phyloP scores from a whole-genome alignment of 805 yeast genomes.

The Suhomyces sp. region DNA sequence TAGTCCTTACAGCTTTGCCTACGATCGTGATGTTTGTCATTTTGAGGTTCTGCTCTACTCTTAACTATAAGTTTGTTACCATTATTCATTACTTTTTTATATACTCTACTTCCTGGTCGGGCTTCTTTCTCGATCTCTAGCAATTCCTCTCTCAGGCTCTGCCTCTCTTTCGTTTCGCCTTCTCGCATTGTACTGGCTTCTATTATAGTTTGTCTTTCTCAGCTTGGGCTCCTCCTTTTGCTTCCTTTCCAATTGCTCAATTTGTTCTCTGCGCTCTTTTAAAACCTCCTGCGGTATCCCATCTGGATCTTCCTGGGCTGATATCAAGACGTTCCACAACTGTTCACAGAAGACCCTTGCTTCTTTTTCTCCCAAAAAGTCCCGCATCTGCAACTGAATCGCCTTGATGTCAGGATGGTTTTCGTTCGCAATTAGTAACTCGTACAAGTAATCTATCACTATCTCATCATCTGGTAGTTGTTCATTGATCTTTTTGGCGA shows the following conservation, averaged over 20 bases:
- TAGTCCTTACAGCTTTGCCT: background rate
- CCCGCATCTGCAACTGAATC: slow-evolving; percentile 41
- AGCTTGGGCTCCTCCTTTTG: background rate
- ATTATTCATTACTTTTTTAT: background rate
- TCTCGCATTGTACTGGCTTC: slow-evolving; percentile 17
- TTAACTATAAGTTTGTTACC: background rate
- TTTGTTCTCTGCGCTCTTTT: slow-evolving; percentile 16
- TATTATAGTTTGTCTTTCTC: slow-evolving; percentile 26
- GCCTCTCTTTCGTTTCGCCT: slow-evolving; percentile 1
- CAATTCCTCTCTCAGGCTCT: background rate
- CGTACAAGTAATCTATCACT: slow-evolving; percentile 42
- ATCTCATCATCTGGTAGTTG: slow-evolving; percentile 52
- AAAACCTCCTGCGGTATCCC: slow-evolving; percentile 44
- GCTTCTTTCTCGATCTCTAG: slow-evolving; percentile 8
- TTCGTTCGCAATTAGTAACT: slow-evolving; percentile 35
- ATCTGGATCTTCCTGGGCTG: slow-evolving; percentile 42
- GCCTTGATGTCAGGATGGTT: slow-evolving; percentile 34
- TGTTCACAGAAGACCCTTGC: slow-evolving; percentile 37
- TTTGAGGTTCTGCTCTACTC: background rate
- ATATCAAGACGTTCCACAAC: slow-evolving; percentile 44
- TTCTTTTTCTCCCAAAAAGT: slow-evolving; percentile 44
- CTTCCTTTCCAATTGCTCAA: slow-evolving; percentile 4
- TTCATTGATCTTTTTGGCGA: slow-evolving; percentile 27
- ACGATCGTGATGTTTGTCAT: background rate
- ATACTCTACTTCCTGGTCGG: background rate